phyloP scores from a whole-genome alignment of 116 monocot genomes.

The Phalaenopsis hybrid region DNA sequence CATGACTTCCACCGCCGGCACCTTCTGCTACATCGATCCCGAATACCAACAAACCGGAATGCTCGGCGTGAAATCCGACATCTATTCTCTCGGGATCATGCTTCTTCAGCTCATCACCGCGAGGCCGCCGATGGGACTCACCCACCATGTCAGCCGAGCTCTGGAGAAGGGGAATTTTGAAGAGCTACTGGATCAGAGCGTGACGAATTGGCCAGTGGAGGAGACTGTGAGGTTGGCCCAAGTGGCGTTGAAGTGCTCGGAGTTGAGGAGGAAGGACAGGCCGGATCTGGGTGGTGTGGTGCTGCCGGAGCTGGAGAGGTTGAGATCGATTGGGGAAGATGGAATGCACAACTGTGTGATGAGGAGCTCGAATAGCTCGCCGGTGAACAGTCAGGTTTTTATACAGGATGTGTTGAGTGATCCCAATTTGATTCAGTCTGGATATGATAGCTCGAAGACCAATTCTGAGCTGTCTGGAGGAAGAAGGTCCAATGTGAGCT shows the following conservation, averaged over 20 bases:
- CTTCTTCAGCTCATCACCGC: constrained; percentile 34
- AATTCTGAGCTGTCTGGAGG: not conserved
- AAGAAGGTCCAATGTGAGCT: constrained; percentile 16
- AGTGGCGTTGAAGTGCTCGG: constrained; percentile 19
- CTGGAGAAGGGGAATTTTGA: constrained; percentile 22
- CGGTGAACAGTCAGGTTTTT: constrained; percentile 13
- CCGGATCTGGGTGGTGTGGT: constrained; percentile 24
- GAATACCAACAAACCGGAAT: constrained; percentile 37
- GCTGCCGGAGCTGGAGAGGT: constrained; percentile 22
- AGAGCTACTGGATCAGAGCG: constrained; percentile 17
- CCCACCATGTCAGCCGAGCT: constrained; percentile 20
- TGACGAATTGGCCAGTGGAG: constrained; percentile 27
- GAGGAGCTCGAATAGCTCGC: constrained; percentile 14
- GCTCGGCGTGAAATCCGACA: constrained; percentile 35
- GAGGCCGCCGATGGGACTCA: constrained; percentile 31
- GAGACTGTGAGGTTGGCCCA: constrained; percentile 16
- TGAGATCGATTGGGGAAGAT: constrained; percentile 20
- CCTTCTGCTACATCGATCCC: constrained; percentile 39
- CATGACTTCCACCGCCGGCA: constrained; percentile 30
- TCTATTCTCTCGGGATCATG: constrained; percentile 31
- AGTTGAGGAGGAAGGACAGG: constrained; percentile 33
- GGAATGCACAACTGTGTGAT: not conserved
- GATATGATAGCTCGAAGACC: constrained; percentile 6
- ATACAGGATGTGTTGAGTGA: constrained; percentile 6
- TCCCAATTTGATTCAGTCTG: not conserved